Conservation (phyloP, 2,329 filamentous ascomycete species). For the Blastomyces silverae region DNA sequence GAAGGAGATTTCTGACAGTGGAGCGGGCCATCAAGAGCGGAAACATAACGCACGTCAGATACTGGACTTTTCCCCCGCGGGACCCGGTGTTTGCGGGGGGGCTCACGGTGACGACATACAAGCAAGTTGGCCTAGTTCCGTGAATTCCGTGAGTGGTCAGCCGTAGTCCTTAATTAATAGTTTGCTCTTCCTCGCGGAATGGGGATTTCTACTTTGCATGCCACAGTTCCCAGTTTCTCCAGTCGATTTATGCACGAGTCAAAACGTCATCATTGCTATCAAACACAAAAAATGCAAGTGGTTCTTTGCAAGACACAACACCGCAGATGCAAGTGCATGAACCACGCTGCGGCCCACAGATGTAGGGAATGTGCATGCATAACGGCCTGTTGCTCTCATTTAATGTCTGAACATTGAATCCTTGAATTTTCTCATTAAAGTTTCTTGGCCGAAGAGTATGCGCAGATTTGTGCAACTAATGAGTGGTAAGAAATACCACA, state of each 20-base stretch:
- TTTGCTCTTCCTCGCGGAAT: not conserved
- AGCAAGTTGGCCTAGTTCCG: not conserved
- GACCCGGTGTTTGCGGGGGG: not conserved
- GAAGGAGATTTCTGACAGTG: not conserved
- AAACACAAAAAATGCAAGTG: not conserved
- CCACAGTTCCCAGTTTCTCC: not conserved
- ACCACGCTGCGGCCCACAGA: not conserved
- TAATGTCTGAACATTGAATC: not conserved
- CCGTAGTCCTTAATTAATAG: not conserved
- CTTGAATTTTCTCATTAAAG: no score
- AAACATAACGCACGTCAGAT: slow-evolving; percentile 6
- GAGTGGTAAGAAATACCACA: not conserved
- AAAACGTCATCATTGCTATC: not conserved
- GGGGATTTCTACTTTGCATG: not conserved
- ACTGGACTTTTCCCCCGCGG: not conserved
- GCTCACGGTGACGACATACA: slow-evolving; percentile 1
- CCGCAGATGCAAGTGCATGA: not conserved
- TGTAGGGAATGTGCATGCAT: not conserved
- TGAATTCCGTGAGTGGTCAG: not conserved
- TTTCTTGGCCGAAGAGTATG: not conserved
- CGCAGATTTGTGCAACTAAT: not conserved
- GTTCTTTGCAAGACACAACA: not conserved
- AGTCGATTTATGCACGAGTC: not conserved
- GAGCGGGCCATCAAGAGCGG: not conserved
- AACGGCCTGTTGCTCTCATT: not conserved